These are phyloP conservation scores for Brettanomyces sp. DNA, from an alignment of 805 yeast species.

Conservation along the genomic window DNA sequence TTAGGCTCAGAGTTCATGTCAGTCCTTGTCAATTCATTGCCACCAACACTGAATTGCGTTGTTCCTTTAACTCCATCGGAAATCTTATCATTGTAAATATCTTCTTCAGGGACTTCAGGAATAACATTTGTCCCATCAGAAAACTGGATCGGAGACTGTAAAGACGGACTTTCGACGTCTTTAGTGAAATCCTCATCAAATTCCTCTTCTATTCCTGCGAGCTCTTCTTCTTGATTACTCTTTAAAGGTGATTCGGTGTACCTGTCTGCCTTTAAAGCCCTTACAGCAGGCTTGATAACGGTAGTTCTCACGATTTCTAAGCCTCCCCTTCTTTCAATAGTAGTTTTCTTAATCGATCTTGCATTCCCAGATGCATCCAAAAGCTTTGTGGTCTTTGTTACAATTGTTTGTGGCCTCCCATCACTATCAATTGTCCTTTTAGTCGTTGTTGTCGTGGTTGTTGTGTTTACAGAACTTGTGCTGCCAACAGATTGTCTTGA, in stretches of 20 bases:
- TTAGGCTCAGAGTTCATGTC: not conserved
- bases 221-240: conserved; percentile 13
- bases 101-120: not conserved
- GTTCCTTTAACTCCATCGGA: no score
- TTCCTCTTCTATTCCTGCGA: conserved; percentile 15
- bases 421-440: conserved; percentile 12
- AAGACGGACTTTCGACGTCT: not conserved
- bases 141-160: not conserved
- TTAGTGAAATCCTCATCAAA: conserved; percentile 13
- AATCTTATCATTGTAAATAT: no score
- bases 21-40: no score
- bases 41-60: no score
- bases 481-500: conserved; percentile 17
- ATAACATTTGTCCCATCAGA: not conserved
- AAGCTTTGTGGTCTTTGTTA: conserved; percentile 42
- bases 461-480: conserved; percentile 8
- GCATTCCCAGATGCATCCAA: conserved; percentile 44
- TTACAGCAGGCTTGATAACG: conserved; percentile 24
- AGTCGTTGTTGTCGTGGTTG: conserved; percentile 23
- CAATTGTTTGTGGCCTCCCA: conserved; percentile 15
- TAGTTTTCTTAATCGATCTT: conserved; percentile 44
- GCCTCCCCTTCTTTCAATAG: conserved; percentile 40
- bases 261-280: conserved; percentile 9
- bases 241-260: conserved; percentile 19
- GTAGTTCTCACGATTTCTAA: conserved; percentile 41